Percentiles rank a stretch among this genome's conserved stretches.
Evolutionary conservation across 805 yeast genomes (phyloP).

Genomic region (Ogataea sp.): DNA sequence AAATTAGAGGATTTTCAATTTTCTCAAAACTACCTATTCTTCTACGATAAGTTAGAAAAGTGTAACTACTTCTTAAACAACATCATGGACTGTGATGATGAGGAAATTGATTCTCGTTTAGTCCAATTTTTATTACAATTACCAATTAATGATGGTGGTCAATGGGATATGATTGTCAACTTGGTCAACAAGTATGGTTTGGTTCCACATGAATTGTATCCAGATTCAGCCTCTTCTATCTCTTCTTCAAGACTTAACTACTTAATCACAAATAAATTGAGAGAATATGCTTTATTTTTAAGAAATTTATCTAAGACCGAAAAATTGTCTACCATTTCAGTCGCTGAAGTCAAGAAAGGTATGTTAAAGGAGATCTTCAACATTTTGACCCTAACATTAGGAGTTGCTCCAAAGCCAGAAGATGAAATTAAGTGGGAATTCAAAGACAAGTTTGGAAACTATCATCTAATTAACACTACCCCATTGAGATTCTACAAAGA

Average conservation of each 20-base stretch:
- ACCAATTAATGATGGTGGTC: conserved; percentile 84
- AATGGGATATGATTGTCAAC: conserved; percentile 80
- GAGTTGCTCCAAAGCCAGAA: conserved; percentile 70
- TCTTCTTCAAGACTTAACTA: conserved; percentile 51
- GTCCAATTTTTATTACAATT: conserved; percentile 54
- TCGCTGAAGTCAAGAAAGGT: conserved; percentile 18
- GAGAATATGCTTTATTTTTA: conserved; percentile 70
- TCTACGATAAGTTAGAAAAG: conserved; percentile 83
- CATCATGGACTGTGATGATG: conserved; percentile 57
- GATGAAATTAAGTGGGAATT: conserved; percentile 70
- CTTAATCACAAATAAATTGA: conserved; percentile 58
- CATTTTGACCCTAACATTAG: conserved; percentile 61
- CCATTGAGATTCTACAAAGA: conserved; percentile 60
- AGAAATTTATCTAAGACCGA: conserved; percentile 40
- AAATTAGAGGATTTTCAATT: conserved; percentile 65
- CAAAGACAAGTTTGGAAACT: conserved; percentile 60
- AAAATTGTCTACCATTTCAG: conserved; percentile 24
- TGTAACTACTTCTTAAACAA: conserved; percentile 76
- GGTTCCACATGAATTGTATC: conserved; percentile 66
- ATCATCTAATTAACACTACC: conserved; percentile 43
- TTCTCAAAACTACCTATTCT: conserved; percentile 73
- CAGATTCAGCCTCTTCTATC: conserved; percentile 58
- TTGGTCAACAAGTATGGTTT: conserved; percentile 71
- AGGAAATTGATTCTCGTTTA: conserved; percentile 63
- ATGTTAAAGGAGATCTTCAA: conserved; percentile 60